A percentile compares a stretch with the other conserved stretches of the same genome.
Evolutionary conservation across 768 basidiomycete genomes (phyloP).

Genomic region (Russula emetica): DNA sequence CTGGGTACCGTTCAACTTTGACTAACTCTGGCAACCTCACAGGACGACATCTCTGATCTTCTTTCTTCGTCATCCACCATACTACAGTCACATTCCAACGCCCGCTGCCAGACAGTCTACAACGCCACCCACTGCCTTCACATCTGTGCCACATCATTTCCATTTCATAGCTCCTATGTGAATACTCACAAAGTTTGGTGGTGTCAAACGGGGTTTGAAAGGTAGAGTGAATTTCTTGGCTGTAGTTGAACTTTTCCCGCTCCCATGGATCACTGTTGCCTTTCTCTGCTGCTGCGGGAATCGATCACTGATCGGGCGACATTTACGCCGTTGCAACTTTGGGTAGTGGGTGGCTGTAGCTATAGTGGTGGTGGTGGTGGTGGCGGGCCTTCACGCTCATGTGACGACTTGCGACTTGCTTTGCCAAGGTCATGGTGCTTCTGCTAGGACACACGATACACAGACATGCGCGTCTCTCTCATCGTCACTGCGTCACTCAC

Average conservation of each 20-base stretch:
- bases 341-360: not conserved
- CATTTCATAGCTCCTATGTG: not conserved
- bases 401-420: too few relatives aligned
- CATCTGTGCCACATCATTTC: not conserved
- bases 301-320: not conserved
- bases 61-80: not conserved
- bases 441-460: not conserved
- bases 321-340: not conserved
- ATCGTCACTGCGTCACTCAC: conserved; percentile 13
- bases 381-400: not conserved
- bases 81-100: not conserved
- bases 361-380: not conserved
- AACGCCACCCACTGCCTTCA: not conserved
- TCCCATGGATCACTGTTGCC: not conserved
- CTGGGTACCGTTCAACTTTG: not conserved
- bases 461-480: not conserved
- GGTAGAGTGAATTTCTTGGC: not conserved
- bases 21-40: not conserved
- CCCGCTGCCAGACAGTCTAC: not conserved
- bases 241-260: not conserved
- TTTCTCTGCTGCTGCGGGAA: not conserved
- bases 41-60: not conserved
- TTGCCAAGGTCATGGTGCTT: not conserved
- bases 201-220: not conserved
- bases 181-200: not conserved